These are phyloP conservation scores for Arachis stenosperma DNA, from an alignment of 306 rosid species.

Conservation along the genomic window DNA sequence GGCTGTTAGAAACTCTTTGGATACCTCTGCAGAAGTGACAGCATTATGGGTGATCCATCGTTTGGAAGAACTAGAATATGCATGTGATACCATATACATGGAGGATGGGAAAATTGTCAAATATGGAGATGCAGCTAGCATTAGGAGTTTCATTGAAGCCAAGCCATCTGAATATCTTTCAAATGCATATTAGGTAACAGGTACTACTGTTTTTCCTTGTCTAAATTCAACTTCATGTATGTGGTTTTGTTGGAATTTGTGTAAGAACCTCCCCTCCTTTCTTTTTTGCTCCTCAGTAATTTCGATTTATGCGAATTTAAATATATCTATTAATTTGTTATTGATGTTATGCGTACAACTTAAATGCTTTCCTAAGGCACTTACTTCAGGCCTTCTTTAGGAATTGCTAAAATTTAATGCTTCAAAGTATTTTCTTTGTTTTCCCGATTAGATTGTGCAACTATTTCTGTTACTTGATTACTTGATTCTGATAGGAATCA, in stretches of 20 bases:
- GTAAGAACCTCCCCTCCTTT: neutral
- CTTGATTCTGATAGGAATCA: too few species aligned
- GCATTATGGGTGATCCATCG: conserved; percentile 94
- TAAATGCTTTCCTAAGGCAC: too few species aligned
- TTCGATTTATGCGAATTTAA: too few species aligned
- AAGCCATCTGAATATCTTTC: conserved; percentile 48
- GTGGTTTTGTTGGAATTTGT: neutral
- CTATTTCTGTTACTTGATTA: too few species aligned
- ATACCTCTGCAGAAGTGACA: conserved; percentile 67
- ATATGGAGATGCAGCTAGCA: conserved; percentile 61
- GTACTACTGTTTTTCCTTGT: conserved; percentile 14
- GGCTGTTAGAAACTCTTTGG: conserved; percentile 69
- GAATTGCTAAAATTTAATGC: too few species aligned
- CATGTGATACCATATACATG: conserved; percentile 89
- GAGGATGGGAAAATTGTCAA: conserved; percentile 72
- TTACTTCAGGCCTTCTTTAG: too few species aligned
- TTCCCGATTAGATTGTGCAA: too few species aligned
- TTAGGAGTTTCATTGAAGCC: conserved; percentile 58
- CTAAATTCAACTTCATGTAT: conserved; percentile 2
- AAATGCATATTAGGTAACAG: too few species aligned
- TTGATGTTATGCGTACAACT: too few species aligned
- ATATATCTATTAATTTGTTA: too few species aligned
- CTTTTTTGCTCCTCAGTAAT: neutral
- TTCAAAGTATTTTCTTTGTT: too few species aligned
- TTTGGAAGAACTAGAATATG: conserved; percentile 78